Base-by-base conservation (phyloP, 345 rosid genomes). In the Excoecaria cochinchinensis region DNA sequence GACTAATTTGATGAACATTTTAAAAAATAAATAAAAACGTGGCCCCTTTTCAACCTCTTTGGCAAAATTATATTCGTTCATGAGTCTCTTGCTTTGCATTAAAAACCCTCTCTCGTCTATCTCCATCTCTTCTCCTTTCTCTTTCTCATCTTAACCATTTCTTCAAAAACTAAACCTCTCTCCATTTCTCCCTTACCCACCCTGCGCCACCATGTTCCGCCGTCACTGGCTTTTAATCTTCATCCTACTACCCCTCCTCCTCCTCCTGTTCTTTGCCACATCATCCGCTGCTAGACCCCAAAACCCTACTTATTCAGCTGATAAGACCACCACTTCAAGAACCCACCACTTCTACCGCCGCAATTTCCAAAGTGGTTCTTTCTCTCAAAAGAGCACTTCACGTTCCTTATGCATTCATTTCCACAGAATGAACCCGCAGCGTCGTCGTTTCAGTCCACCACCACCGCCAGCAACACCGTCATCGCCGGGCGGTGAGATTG, bases 1-100 rank as follows among this genome's bases (percentile, higher is more conserved):
- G 88, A 81, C 74, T 62, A 57, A 70, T 73, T 79, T 81, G 75
- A 85, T 71, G 74, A 48, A 31, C 31, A 31, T 31, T 31, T 31
- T 31, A 1, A 50, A 50, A 10, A 50, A 50, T 10, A 50, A 53
- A 44, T 6, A 6, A 71, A 44, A 16, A 60, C 2, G 81, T 50
- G 70, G 66, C 70, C 62, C 36, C 48, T 22, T 40, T 50, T 53
- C 25, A 0, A 4, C 9, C 6, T 46, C 8, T 21, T 25, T 19
- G 16, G 36, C 39, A 24, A 60, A 50, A 71, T 58, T 70, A 72
- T 77, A 77, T 69, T 74, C 39, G 40, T 82, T 84, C 89, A 86
- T 86, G 87, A 25, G 86, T 65, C 78, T 60, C 87, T 80, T 58
- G 90, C 85, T 61, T 72, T 51, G 72, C 79, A 81, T 83, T 87